These are phyloP conservation scores for Pascua guehoae DNA, from an alignment of 1,284 basidiomycete genomes.

Conservation along the genomic window DNA sequence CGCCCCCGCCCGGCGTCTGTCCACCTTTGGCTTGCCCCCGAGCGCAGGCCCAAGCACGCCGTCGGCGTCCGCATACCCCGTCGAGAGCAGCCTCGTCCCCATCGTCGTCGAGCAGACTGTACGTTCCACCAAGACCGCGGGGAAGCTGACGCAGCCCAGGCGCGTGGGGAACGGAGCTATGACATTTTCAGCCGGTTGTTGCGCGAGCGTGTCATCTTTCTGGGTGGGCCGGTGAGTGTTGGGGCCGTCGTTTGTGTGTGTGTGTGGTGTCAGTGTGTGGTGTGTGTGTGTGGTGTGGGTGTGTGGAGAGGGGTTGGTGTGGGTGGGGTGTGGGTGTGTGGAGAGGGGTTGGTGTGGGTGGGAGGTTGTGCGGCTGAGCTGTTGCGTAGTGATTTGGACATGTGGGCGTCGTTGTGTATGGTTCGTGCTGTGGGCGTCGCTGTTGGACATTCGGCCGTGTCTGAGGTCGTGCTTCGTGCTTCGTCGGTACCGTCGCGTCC, in stretches of 20 bases:
- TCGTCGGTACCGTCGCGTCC: too few species aligned
- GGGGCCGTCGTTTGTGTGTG: too few species aligned
- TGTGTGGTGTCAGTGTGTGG: not conserved
- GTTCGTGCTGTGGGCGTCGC: not conserved
- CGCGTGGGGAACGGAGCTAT: slow-evolving; percentile 85
- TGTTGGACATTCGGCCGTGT: too few species aligned
- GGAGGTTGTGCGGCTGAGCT: too few species aligned
- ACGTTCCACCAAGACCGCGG: too few species aligned
- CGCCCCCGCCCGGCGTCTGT: not conserved
- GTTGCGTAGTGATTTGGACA: too few species aligned
- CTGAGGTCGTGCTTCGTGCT: too few species aligned
- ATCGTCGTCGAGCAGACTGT: slow-evolving; percentile 88
- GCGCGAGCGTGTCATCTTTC: slow-evolving; percentile 86
- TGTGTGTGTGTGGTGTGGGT: not conserved
- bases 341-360: too few species aligned
- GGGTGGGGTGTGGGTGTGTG: too few species aligned
- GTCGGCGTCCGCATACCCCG: slow-evolving; percentile 17
- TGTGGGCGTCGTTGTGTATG: too few species aligned
- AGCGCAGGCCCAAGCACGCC: not conserved
- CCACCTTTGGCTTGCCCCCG: slow-evolving; percentile 8
- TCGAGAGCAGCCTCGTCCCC: slow-evolving; percentile 61
- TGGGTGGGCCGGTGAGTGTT: slow-evolving; percentile 55
- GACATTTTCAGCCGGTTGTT: slow-evolving; percentile 90
- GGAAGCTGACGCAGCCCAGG: slow-evolving; percentile 59
- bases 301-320: not conserved